Evolutionary conservation across 2,329 filamentous ascomycete species (phyloP).

Genomic region (Claviceps pusilla): DNA sequence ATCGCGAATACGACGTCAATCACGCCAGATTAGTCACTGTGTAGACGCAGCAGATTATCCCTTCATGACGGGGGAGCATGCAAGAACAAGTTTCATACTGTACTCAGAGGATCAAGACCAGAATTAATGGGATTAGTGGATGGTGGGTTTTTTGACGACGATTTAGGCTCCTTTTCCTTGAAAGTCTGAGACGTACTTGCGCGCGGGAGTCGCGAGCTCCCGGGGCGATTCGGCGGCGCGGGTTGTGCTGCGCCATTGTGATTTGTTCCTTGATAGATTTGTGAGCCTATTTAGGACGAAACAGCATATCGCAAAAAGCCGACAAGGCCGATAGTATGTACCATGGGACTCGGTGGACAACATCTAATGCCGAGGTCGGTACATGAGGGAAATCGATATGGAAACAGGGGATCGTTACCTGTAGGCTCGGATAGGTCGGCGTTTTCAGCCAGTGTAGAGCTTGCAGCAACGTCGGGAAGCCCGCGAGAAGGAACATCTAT

Average conservation of each 20-base stretch:
- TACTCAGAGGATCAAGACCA: conserved; percentile 25
- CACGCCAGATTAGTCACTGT: neutral
- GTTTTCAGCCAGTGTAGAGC: conserved; percentile 11
- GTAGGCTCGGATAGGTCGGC: conserved; percentile 15
- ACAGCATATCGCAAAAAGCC: neutral
- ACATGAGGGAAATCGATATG: neutral
- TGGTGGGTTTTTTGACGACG: conserved; percentile 13
- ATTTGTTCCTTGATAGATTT: conserved; percentile 1
- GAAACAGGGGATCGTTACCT: conserved; percentile 12
- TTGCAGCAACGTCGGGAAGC: conserved; percentile 13
- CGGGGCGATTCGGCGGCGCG: conserved; percentile 7
- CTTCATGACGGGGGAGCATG: neutral
- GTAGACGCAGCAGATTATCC: too few relatives aligned
- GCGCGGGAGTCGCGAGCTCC: conserved; percentile 24
- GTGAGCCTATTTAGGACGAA: neutral
- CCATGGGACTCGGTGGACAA: neutral
- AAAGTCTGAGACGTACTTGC: conserved; percentile 44
- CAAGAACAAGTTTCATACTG: conserved; percentile 12
- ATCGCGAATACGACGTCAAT: neutral
- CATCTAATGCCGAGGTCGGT: neutral
- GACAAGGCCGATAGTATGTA: neutral
- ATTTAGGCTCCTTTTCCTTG: conserved; percentile 19
- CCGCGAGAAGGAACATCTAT: conserved; percentile 13
- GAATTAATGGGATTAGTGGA: conserved; percentile 12
- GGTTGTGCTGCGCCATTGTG: conserved; percentile 4